Percentiles rank a stretch among this genome's conserved stretches.
Evolutionary conservation across 2,329 filamentous ascomycete genomes (phyloP).

Genomic region (Fusarium sp.): DNA sequence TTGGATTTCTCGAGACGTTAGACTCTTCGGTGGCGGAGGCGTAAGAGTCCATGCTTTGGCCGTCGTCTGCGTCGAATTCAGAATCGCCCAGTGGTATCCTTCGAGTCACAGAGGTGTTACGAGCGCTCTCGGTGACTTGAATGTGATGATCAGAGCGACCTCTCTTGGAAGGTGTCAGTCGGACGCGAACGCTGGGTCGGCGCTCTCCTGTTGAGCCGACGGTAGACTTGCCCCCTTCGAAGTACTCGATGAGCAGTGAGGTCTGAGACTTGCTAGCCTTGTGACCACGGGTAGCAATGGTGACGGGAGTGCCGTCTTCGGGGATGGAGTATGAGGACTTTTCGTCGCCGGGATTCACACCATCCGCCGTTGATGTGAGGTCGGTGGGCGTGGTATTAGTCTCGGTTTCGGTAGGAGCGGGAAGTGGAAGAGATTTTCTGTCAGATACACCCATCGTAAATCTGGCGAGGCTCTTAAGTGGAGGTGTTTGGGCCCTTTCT

Average conservation of each 20-base stretch:
- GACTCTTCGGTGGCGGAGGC: slow-evolving; percentile 84
- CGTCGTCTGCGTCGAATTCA: slow-evolving; percentile 68
- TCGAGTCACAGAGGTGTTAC: slow-evolving; percentile 70
- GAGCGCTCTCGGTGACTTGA: slow-evolving; percentile 83
- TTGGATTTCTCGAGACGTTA: slow-evolving; percentile 78
- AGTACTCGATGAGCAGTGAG: slow-evolving; percentile 93
- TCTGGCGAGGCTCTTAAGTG: slow-evolving; percentile 39
- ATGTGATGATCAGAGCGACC: slow-evolving; percentile 76
- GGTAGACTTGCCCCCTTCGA: slow-evolving; percentile 78
- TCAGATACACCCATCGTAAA: slow-evolving; percentile 67
- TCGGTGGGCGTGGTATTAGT: slow-evolving; percentile 72
- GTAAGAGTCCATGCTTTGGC: slow-evolving; percentile 76
- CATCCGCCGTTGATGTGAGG: slow-evolving; percentile 64
- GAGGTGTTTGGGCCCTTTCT: slow-evolving; percentile 36
- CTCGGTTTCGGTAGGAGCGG: slow-evolving; percentile 81
- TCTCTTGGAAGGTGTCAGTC: slow-evolving; percentile 82
- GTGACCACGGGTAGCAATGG: slow-evolving; percentile 81
- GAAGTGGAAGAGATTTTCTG: slow-evolving; percentile 73
- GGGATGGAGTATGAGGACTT: slow-evolving; percentile 83
- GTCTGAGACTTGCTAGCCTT: slow-evolving; percentile 78
- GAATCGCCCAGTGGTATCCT: slow-evolving; percentile 65
- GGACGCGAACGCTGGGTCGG: slow-evolving; percentile 82
- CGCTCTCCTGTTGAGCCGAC: slow-evolving; percentile 69
- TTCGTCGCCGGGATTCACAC: slow-evolving; percentile 75
- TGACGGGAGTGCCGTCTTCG: slow-evolving; percentile 90